phyloP scores from a whole-genome alignment of 1,284 basidiomycete species.

The Apiotrichum brassicae region DNA sequence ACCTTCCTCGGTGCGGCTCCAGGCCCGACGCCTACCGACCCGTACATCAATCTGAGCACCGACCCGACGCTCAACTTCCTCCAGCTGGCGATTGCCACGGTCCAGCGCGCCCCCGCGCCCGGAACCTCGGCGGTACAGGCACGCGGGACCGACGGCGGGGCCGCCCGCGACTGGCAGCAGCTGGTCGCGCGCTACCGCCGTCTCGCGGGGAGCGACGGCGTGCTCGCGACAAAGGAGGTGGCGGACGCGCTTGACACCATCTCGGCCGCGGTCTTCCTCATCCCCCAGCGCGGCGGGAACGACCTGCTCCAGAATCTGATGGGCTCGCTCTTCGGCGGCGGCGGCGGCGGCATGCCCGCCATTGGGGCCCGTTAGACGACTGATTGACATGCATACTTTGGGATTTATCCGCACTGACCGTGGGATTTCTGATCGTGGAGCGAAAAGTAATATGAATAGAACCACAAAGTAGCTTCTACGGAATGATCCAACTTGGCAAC shows the following conservation, averaged over 20 bases:
- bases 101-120: slow-evolving; percentile 67
- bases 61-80: slow-evolving; percentile 74
- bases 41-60: slow-evolving; percentile 65
- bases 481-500: no score
- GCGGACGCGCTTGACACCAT: slow-evolving; percentile 62
- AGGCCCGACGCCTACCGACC: slow-evolving; percentile 41
- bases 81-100: slow-evolving; percentile 74
- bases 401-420: no score
- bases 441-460: no score
- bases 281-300: slow-evolving; percentile 63
- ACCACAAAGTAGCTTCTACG: no score
- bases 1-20: slow-evolving; percentile 47
- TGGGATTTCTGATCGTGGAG: no score
- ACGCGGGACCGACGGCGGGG: slow-evolving; percentile 53
- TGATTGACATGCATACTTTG: no score
- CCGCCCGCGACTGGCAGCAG: slow-evolving; percentile 65
- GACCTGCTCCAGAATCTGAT: slow-evolving; percentile 78
- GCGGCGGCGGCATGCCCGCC: slow-evolving; percentile 27
- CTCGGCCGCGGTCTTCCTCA: slow-evolving; percentile 61
- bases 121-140: slow-evolving; percentile 45
- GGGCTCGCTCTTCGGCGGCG: slow-evolving; percentile 71
- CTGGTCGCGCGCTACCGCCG: slow-evolving; percentile 68
- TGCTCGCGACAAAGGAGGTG: slow-evolving; percentile 62
- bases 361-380: slow-evolving; percentile 12
- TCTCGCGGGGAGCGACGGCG: slow-evolving; percentile 52